These are phyloP conservation scores for Trametes cubensis DNA, from an alignment of 768 basidiomycete genomes.

Conservation along the genomic window DNA sequence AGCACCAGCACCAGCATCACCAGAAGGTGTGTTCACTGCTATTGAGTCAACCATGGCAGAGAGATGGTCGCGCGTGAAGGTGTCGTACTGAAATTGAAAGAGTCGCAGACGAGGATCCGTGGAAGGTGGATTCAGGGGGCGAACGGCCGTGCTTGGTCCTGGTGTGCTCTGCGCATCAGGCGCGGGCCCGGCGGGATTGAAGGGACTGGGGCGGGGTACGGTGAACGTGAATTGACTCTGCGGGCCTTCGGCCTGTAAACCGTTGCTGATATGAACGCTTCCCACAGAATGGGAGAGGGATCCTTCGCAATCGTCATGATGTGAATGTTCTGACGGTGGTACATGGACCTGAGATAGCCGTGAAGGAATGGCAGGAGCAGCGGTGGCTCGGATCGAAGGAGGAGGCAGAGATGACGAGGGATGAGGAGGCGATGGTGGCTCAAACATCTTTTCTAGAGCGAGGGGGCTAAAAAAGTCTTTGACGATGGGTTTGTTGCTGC, in stretches of 20 bases:
- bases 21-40: constrained; percentile 75
- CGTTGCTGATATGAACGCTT: not conserved
- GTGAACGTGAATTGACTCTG: constrained; percentile 77
- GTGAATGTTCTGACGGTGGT: constrained; percentile 24
- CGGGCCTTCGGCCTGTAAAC: constrained; percentile 24
- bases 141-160: constrained; percentile 37
- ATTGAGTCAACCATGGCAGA: constrained; percentile 95
- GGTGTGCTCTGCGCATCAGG: constrained; percentile 71
- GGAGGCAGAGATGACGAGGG: constrained; percentile 4
- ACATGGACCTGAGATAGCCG: constrained; percentile 42
- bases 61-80: constrained; percentile 91
- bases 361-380: constrained; percentile 35
- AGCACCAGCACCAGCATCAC: constrained; percentile 44
- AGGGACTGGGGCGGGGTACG: constrained; percentile 49
- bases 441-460: constrained; percentile 89
- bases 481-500: constrained; percentile 57
- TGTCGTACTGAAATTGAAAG: constrained; percentile 95
- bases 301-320: not conserved
- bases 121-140: constrained; percentile 37
- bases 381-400: constrained; percentile 13
- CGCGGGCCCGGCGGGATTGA: constrained; percentile 30
- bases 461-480: constrained; percentile 90
- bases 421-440: constrained; percentile 82
- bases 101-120: constrained; percentile 81
- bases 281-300: not conserved